These are phyloP conservation scores for Biancaea sappan DNA, from an alignment of 306 rosid species.

Conservation along the genomic window DNA sequence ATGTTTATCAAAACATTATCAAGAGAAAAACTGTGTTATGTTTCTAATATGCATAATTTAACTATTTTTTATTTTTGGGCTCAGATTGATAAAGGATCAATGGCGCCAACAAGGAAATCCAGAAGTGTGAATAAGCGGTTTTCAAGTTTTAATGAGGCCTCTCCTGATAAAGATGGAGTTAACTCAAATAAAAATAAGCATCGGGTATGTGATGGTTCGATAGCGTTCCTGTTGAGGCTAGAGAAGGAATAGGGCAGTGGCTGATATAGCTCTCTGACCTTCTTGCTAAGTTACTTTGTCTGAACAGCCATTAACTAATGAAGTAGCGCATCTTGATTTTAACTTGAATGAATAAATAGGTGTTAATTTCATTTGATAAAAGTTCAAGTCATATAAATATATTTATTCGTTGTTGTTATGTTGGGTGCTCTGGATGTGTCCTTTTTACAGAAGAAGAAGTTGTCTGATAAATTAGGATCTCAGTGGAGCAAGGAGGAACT, in stretches of 20 bases:
- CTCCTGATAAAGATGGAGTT: slow-evolving; percentile 53
- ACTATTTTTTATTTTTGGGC: not conserved
- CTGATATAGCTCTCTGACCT: not conserved
- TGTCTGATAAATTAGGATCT: slow-evolving; percentile 80
- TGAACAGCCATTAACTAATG: not conserved
- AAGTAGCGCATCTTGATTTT: not conserved
- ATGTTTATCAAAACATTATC: not conserved
- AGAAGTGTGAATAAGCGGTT: slow-evolving; percentile 52
- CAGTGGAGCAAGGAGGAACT: slow-evolving; percentile 89
- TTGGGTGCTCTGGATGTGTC: slow-evolving; percentile 16
- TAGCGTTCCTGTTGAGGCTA: not conserved
- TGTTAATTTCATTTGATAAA: not conserved
- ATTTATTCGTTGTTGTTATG: slow-evolving; percentile 13
- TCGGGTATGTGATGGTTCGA: slow-evolving; percentile 44
- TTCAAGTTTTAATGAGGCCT: slow-evolving; percentile 45
- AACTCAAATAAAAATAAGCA: slow-evolving; percentile 51
- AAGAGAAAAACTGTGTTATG: not conserved
- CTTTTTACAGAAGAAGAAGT: slow-evolving; percentile 68
- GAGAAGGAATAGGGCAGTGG: not conserved
- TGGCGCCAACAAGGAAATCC: slow-evolving; percentile 72
- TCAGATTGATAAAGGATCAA: slow-evolving; percentile 40
- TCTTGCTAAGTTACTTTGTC: not conserved
- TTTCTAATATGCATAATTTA: slow-evolving; percentile 10
- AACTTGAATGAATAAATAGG: not conserved
- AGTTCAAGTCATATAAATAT: not conserved